A percentile compares a stretch with the other conserved stretches of the same genome.
phyloP scores from a whole-genome alignment of 306 rosid genomes.

The Dalbergia cochinchinensis region DNA sequence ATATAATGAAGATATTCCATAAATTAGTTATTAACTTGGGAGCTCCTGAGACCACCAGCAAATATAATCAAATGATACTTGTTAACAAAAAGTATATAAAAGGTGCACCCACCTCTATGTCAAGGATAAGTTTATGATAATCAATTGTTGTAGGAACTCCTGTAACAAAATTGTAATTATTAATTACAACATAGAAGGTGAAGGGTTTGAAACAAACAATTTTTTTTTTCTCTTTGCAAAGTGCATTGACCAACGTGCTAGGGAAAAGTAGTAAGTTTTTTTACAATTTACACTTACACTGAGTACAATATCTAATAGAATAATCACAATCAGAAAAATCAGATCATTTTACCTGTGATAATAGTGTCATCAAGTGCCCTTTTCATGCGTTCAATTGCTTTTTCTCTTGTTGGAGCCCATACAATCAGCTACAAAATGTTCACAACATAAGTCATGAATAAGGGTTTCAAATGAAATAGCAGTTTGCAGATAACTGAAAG shows the following conservation, averaged over 20 bases:
- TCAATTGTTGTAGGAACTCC: conserved; percentile 99
- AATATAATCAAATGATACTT: conserved; percentile 31
- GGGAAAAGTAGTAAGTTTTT: conserved; percentile 24
- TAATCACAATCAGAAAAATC: conserved; percentile 33
- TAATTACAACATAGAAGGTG: conserved; percentile 7
- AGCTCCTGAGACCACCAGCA: conserved; percentile 16
- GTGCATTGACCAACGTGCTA: conserved; percentile 25
- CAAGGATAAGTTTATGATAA: conserved; percentile 96
- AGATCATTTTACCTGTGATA: conserved; percentile 72
- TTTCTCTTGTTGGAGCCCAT: conserved; percentile 99
- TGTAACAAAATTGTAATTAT: conserved; percentile 47
- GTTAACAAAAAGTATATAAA: conserved; percentile 11
- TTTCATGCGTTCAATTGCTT: conserved; percentile 97
- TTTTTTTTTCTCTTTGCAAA: not conserved
- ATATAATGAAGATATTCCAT: conserved; percentile 21
- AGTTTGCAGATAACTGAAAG: conserved; percentile 10
- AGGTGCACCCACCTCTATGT: conserved; percentile 69
- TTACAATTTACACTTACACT: conserved; percentile 14
- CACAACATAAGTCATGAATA: conserved; percentile 30
- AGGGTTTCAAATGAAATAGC: conserved; percentile 39
- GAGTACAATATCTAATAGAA: conserved; percentile 25
- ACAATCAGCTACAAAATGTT: conserved; percentile 79
- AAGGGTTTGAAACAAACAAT: conserved; percentile 28
- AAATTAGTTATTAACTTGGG: conserved; percentile 26
- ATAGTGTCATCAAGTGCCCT: conserved; percentile 96